Evolutionary conservation across 306 rosid species (phyloP), one percentile per base, ranked within the genome.

Genomic region (Hippophae rhamnoides): DNA sequence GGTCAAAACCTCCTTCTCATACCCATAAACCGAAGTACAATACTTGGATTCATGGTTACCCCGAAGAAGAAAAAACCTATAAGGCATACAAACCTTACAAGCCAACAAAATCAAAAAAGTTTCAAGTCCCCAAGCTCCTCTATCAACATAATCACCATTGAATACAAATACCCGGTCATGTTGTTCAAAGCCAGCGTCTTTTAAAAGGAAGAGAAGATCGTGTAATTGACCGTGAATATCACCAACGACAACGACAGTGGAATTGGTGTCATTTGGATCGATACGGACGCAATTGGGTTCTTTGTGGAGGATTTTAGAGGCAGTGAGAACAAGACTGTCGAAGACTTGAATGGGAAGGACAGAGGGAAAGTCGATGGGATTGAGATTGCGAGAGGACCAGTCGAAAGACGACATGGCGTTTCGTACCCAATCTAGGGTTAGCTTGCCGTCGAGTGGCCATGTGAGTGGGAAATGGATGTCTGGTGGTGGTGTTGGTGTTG

Each of bases 111-210:
- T 70, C 54, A 86, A 53, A 69, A 89, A 86, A 9, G 84, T 86
- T 65, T 89, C 97, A 2, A 89, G 85, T 2, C 97, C 97, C 97
- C 97, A 89, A 52, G 97, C 97, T 6, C 97, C 97, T 46, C 97
- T 76, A 61, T 89, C 97, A 0, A 89, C 97, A 64, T 89, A 89
- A 64, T 89, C 97, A 0, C 97, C 97, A 57, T 89, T 89, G 67
- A 89, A 86, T 47, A 89, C 81, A 23, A 72, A 83, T 11, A 86
- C 63, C 8, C 95, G 82, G 56, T 82, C 79, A 3, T 68, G 68
- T 2, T 85, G 71, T 0, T 95, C 95, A 23, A 65, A 81, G 4
- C 92, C 97, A 18, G 97, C 95, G 44, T 81, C 79, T 3, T 69
- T 61, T 2, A 86, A 68, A 6, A 89, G 95, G 58, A 77, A 86